Conservation (phyloP, 495 filamentous ascomycete genomes). For the Aspergillus diversus region DNA sequence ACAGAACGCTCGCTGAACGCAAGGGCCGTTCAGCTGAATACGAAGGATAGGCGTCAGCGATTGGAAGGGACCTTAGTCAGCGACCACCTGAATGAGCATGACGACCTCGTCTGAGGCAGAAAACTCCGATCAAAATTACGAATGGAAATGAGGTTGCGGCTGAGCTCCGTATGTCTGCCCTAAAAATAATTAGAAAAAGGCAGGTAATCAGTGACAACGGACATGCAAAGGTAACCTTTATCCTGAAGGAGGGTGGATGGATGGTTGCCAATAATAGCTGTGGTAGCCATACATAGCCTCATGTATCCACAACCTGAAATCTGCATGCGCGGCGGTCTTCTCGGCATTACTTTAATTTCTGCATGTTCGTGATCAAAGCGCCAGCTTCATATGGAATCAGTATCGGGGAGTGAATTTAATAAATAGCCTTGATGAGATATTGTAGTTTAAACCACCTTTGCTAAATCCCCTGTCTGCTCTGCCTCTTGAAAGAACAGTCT, state of each 20-base stretch:
- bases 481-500: not conserved
- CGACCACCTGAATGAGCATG: not conserved
- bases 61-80: constrained; percentile 3
- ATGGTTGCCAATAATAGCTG: not conserved
- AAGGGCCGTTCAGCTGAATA: constrained; percentile 1
- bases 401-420: too few relatives aligned
- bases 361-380: constrained; percentile 1
- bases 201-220: not conserved
- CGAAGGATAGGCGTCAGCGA: constrained; percentile 2
- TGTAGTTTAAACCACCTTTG: not conserved
- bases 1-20: not conserved
- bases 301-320: constrained; percentile 13
- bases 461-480: not conserved
- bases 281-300: constrained; percentile 5
- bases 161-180: not conserved
- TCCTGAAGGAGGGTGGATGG: not conserved
- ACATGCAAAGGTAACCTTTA: not conserved
- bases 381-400: not conserved
- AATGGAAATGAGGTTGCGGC: constrained; percentile 2
- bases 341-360: constrained; percentile 17
- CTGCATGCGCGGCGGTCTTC: constrained; percentile 3
- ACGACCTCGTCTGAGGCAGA: not conserved
- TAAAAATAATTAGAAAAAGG: not conserved
- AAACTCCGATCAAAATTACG: not conserved
- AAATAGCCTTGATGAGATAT: too few relatives aligned